These are phyloP conservation scores for Lepiota brunneoincarnata DNA, from an alignment of 768 basidiomycete species.

Conservation along the genomic window DNA sequence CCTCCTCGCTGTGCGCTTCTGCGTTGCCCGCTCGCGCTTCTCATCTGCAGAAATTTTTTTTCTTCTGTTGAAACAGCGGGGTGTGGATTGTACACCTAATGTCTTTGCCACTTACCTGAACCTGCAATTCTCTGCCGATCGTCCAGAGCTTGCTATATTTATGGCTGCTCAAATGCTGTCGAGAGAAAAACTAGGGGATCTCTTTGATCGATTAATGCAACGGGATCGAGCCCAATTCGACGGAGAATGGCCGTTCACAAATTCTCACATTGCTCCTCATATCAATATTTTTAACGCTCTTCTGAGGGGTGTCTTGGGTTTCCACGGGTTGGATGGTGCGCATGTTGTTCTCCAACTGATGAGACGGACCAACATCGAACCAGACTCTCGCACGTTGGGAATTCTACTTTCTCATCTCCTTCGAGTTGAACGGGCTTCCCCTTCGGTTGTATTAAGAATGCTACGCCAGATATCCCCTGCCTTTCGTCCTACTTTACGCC, in stretches of 20 bases:
- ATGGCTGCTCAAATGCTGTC: not conserved
- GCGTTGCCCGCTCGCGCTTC: constrained; percentile 42
- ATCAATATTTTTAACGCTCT: constrained; percentile 61
- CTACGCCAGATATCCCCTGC: constrained; percentile 39
- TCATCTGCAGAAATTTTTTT: constrained; percentile 44
- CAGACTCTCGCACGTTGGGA: constrained; percentile 53
- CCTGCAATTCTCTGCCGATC: constrained; percentile 47
- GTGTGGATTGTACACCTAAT: constrained; percentile 42
- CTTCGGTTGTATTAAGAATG: constrained; percentile 44
- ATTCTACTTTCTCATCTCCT: constrained; percentile 54
- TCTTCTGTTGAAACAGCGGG: constrained; percentile 40
- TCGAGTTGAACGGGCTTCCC: constrained; percentile 37
- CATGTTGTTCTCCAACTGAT: constrained; percentile 52
- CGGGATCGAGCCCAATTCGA: constrained; percentile 11
- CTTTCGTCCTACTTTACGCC: constrained; percentile 48
- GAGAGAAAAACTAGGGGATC: not conserved
- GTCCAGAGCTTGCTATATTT: constrained; percentile 45
- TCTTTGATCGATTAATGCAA: constrained; percentile 23
- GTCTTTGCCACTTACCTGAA: constrained; percentile 54
- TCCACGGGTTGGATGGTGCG: constrained; percentile 48
- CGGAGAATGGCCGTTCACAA: constrained; percentile 14
- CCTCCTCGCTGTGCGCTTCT: constrained; percentile 57
- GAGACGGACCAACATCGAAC: constrained; percentile 44
- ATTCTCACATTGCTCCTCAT: constrained; percentile 31
- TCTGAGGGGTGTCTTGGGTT: constrained; percentile 45